Evolutionary conservation across 2,329 filamentous ascomycete genomes (phyloP).

Genomic region (Colletotrichum abscissum): DNA sequence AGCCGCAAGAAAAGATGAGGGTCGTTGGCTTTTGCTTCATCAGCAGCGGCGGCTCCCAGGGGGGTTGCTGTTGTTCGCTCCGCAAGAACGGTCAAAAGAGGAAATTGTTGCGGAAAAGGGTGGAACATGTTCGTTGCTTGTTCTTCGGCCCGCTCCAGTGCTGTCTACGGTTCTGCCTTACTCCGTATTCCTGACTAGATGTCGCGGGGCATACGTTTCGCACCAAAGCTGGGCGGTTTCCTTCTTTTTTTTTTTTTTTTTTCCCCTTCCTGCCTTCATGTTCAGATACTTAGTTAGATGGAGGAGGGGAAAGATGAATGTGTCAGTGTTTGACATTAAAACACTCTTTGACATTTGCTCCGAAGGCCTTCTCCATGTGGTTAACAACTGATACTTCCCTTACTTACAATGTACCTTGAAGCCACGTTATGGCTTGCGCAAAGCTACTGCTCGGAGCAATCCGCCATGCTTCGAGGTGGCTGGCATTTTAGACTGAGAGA

Average conservation of each 20-base stretch:
- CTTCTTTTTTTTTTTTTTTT: not conserved
- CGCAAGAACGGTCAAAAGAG: constrained; percentile 28
- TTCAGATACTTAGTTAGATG: not conserved
- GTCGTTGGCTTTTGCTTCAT: constrained; percentile 27
- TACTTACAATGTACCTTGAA: not conserved
- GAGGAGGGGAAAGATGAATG: not conserved
- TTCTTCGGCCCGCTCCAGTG: not conserved
- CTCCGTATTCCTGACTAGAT: no score
- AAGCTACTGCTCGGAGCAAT: not conserved
- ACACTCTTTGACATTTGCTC: not conserved
- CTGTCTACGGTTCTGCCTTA: no score
- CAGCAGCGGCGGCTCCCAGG: constrained; percentile 12
- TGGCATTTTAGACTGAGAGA: no score
- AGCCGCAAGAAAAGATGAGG: not conserved
- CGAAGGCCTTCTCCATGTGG: not conserved
- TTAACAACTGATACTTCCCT: not conserved
- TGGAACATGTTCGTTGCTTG: not conserved
- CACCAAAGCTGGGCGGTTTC: not conserved
- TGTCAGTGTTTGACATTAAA: not conserved
- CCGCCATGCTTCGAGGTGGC: not conserved
- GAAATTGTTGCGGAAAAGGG: constrained; percentile 28
- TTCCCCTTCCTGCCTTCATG: no score
- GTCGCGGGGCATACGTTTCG: no score
- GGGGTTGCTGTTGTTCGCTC: not conserved
- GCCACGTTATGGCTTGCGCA: not conserved